phyloP scores from a whole-genome alignment of 306 rosid genomes.

The Cicer cuneatum region DNA sequence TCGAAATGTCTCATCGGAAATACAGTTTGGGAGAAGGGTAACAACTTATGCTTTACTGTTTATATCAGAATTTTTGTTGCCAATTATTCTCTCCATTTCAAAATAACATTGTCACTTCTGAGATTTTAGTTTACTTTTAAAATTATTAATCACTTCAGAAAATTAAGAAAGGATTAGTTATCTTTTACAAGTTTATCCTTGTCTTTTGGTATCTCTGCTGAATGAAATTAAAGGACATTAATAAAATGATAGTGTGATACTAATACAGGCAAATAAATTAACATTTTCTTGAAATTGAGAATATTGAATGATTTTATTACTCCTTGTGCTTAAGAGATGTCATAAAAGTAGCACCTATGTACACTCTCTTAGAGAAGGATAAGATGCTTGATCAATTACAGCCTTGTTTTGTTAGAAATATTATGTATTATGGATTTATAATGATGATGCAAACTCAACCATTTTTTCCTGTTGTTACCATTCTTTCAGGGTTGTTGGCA shows the following conservation, averaged over 20 bases:
- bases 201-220: background rate
- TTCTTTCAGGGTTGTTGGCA: constrained; percentile 74
- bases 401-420: background rate
- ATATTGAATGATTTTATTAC: no score
- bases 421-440: constrained; percentile 6
- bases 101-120: background rate
- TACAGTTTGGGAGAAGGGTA: constrained; percentile 87
- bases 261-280: background rate
- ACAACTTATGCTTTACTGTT: constrained; percentile 29
- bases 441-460: constrained; percentile 21
- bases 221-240: background rate
- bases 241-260: background rate
- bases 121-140: background rate
- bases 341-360: no score
- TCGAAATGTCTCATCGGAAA: constrained; percentile 65
- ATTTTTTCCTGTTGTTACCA: constrained; percentile 25
- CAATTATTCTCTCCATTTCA: background rate
- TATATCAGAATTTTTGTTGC: constrained; percentile 21
- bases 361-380: no score
- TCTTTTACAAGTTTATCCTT: background rate
- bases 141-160: background rate
- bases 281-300: no score
- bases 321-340: no score
- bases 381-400: constrained; percentile 5
- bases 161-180: background rate